A percentile compares a stretch with the other conserved stretches of the same genome.
Conservation (phyloP, 257 asterid species). For the Eustoma russellianum region DNA sequence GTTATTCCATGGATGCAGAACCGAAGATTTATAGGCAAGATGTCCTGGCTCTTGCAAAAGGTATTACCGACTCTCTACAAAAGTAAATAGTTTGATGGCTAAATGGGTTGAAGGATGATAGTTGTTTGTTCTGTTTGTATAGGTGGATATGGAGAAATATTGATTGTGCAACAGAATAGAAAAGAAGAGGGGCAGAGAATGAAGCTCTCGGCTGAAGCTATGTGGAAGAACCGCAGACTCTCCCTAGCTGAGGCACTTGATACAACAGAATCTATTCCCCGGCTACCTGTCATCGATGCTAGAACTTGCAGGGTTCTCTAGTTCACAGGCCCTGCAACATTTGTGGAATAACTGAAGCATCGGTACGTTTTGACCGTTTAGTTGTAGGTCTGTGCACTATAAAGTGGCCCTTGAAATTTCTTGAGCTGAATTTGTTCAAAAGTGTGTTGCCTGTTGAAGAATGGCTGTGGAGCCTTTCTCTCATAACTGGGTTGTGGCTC, state of each 20-base stretch:
- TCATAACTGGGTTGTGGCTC: too few relatives aligned
- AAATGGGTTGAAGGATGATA: neutral
- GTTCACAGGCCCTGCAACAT: neutral
- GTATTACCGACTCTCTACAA: conserved; percentile 22
- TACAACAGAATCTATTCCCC: conserved; percentile 35
- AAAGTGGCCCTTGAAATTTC: too few relatives aligned
- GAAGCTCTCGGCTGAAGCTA: conserved; percentile 58
- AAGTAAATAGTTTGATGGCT: neutral
- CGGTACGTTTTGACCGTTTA: too few relatives aligned
- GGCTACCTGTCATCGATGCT: conserved; percentile 55
- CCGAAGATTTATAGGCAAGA: conserved; percentile 39
- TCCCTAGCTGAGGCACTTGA: conserved; percentile 64
- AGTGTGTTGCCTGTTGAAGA: too few relatives aligned
- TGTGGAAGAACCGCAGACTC: conserved; percentile 60
- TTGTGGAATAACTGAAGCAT: too few relatives aligned
- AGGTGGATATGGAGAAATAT: conserved; percentile 91
- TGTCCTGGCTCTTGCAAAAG: conserved; percentile 77
- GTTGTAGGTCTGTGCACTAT: too few relatives aligned
- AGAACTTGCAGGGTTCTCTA: conserved; percentile 64
- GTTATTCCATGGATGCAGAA: conserved; percentile 23
- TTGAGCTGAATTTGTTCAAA: too few relatives aligned
- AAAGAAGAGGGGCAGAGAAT: conserved; percentile 73
- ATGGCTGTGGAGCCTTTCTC: too few relatives aligned
- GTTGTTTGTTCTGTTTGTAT: neutral
- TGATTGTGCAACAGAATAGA: conserved; percentile 64